Conservation (phyloP, 768 basidiomycete genomes). For the Boletus rubropictus region DNA sequence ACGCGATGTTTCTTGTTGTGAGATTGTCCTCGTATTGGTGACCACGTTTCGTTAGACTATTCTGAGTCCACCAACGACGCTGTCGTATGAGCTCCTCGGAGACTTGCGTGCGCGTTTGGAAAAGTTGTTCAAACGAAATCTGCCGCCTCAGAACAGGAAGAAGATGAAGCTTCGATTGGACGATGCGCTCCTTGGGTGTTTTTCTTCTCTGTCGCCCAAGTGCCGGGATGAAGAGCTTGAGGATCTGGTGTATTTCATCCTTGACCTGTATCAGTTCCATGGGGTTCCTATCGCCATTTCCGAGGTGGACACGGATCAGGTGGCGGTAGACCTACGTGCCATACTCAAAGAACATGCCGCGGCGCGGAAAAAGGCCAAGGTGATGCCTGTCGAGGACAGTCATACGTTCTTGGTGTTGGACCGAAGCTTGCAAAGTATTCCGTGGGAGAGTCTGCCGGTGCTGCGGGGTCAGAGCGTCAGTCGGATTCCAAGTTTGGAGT, state of each 20-base stretch:
- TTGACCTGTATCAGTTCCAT: conserved; percentile 92
- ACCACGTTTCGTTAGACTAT: conserved; percentile 42
- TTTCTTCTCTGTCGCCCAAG: conserved; percentile 74
- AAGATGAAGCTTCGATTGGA: conserved; percentile 59
- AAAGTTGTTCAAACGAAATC: conserved; percentile 63
- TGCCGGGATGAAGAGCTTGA: conserved; percentile 93
- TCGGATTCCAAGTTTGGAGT: conserved; percentile 86
- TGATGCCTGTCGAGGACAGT: conserved; percentile 39
- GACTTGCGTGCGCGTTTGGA: conserved; percentile 67
- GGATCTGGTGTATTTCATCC: conserved; percentile 87
- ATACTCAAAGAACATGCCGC: conserved; percentile 68
- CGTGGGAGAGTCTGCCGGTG: conserved; percentile 93
- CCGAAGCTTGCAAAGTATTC: conserved; percentile 80
- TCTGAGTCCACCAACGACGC: conserved; percentile 42
- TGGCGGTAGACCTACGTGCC: conserved; percentile 77
- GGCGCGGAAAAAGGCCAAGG: conserved; percentile 29
- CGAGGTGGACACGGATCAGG: conserved; percentile 87
- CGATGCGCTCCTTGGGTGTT: conserved; percentile 75
- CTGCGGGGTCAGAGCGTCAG: conserved; percentile 81
- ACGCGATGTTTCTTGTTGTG: conserved; percentile 10
- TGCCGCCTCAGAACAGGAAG: conserved; percentile 54
- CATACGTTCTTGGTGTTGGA: conserved; percentile 89
- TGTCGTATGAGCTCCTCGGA: conserved; percentile 41
- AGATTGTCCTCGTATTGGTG: background rate
- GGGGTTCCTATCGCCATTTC: conserved; percentile 84